Base-by-base conservation (phyloP, 495 filamentous ascomycete genomes). In the Hamigera avellanea region DNA sequence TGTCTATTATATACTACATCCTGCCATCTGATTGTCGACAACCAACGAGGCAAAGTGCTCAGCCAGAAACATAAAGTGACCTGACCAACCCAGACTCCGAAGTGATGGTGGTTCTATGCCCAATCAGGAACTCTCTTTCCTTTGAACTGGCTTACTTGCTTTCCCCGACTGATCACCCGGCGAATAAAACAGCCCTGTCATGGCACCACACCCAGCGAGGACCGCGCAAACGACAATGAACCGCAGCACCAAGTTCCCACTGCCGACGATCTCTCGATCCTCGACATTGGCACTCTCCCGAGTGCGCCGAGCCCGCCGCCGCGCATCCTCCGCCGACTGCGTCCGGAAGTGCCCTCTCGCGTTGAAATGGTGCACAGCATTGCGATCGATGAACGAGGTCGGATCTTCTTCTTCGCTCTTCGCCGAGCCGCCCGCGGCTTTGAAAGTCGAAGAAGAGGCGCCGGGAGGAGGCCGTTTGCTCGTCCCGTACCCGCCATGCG, bases 341-440 rank as follows among this genome's bases (percentile, higher is more conserved):
- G 73, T 80, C 41, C 73, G 64, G 43, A 77, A 80, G 57, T 93
- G 85, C 13, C 72, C 72, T 28, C 66, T 64, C 7, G 75, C 70
- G 60, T 80, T 70, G 31, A 78, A 81, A 69, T 83, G 69, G 45
- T 67, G 57, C 3, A 81, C 63, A 15, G 77, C 64, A 47, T 74
- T 65, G 36, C 70, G 45, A 32, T 58, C 32, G 45, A 67, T 69
- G 44, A 56, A 73, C 41, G 42, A 56, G 35, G 37, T 58, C 38
- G 59, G 64, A 57, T 54, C 69, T 44, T 54, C 66, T 29, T 49
- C 51, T 27, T 51, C 46, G 12, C 30, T 28, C 14, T 26, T 23
- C 2, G 6, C 19, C 40, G 35, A 27, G 6, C 43, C 21, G 39
- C 41, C 25, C 9, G 39, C 40, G 19, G 1, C 43, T 32, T 27